These are phyloP conservation scores for Balamuthia mandrillaris DNA, from an alignment of 208 protist genomes.

Conservation along the genomic window DNA sequence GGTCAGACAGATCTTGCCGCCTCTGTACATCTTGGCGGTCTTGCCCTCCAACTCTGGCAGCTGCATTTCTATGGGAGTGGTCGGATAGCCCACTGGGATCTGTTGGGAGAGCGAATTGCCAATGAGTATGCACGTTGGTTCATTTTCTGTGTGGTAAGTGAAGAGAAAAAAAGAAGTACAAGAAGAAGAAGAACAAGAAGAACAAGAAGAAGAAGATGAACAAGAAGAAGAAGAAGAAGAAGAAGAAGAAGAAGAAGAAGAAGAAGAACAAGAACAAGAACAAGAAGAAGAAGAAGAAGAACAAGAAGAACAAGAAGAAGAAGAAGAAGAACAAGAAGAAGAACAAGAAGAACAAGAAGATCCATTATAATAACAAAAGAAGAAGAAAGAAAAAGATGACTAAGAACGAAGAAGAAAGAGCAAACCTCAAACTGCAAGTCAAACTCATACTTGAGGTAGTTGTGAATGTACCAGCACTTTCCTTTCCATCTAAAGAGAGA, in stretches of 20 bases:
- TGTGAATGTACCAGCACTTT: slow-evolving; percentile 93
- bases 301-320: background rate
- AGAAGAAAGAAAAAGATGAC: background rate
- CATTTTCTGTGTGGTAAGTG: background rate
- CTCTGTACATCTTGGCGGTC: slow-evolving; percentile 98
- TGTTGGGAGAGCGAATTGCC: background rate
- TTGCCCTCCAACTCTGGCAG: slow-evolving; percentile 94
- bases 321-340: background rate
- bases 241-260: background rate
- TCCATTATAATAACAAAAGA: background rate
- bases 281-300: background rate
- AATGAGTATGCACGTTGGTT: background rate
- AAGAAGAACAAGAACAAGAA: background rate
- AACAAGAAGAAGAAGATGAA: slow-evolving; percentile 8
- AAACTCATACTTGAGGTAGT: slow-evolving; percentile 91
- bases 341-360: background rate
- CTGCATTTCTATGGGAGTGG: slow-evolving; percentile 88
- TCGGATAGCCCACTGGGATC: slow-evolving; percentile 94
- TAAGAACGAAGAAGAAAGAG: background rate
- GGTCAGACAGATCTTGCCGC: slow-evolving; percentile 96
- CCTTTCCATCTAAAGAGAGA: slow-evolving; percentile 82
- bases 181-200: background rate
- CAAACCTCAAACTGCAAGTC: slow-evolving; percentile 91
- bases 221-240: background rate
- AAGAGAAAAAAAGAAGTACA: background rate